Evolutionary conservation across 106 monocot genomes (phyloP).

Genomic region (Platanthera guangdongensis): DNA sequence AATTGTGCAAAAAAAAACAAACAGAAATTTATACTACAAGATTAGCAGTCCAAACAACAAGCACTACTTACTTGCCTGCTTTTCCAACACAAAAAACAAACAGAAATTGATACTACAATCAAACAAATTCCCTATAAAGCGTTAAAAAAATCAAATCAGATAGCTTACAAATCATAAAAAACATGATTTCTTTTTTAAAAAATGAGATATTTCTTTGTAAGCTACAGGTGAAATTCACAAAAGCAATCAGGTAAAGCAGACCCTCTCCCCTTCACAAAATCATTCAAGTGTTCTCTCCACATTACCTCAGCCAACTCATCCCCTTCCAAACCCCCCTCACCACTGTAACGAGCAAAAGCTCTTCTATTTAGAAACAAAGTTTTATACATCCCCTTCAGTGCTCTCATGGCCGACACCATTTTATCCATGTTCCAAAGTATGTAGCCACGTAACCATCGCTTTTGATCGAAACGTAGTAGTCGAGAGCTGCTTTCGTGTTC

Average conservation of each 20-base stretch:
- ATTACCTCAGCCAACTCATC: slow-evolving; percentile 50
- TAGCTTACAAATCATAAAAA: too few species aligned
- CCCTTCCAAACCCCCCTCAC: slow-evolving; percentile 32
- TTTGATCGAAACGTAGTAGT: slow-evolving; percentile 78
- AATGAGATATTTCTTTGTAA: too few species aligned
- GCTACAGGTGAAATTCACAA: slow-evolving; percentile 57
- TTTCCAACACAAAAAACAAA: too few species aligned
- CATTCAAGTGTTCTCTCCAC: slow-evolving; percentile 58
- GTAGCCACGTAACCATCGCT: slow-evolving; percentile 83
- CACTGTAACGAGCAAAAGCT: slow-evolving; percentile 42
- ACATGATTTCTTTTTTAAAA: too few species aligned
- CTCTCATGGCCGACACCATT: slow-evolving; percentile 86
- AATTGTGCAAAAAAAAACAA: too few species aligned
- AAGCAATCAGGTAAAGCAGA: slow-evolving; percentile 86
- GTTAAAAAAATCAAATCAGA: too few species aligned
- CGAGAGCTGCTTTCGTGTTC: slow-evolving; percentile 86
- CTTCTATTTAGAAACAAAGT: slow-evolving; percentile 78
- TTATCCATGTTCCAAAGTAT: slow-evolving; percentile 96
- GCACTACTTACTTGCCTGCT: too few species aligned
- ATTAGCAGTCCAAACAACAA: too few species aligned
- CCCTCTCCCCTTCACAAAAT: slow-evolving; percentile 71
- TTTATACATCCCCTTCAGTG: slow-evolving; percentile 38
- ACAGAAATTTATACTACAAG: too few species aligned
- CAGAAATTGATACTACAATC: too few species aligned
- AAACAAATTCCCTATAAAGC: too few species aligned